Evolutionary conservation across 2,329 filamentous ascomycete species (phyloP).

Genomic region (Diaporthe batatas): DNA sequence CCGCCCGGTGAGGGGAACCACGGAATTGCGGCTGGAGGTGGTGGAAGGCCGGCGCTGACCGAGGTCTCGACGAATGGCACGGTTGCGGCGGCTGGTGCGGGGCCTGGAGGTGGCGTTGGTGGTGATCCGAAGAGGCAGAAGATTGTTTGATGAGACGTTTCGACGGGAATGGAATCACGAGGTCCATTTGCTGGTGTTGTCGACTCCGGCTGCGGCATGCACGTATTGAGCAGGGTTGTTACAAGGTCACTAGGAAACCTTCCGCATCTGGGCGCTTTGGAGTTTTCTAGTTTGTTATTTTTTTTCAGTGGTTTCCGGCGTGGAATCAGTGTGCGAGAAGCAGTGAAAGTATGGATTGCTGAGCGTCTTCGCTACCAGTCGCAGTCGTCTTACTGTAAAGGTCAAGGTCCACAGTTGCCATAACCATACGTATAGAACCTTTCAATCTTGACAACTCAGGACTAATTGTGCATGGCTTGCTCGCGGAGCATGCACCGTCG

Average conservation of each 20-base stretch:
- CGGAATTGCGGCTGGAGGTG: constrained; percentile 39
- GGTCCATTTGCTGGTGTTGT: background rate
- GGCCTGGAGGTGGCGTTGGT: constrained; percentile 46
- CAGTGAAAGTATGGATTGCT: background rate
- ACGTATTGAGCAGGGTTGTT: constrained; percentile 9
- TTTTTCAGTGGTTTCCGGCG: background rate
- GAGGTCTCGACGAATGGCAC: constrained; percentile 64
- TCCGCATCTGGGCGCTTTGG: constrained; percentile 8
- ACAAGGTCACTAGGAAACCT: background rate
- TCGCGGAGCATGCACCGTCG: too few species aligned
- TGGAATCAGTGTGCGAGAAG: background rate
- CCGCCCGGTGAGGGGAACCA: constrained; percentile 49
- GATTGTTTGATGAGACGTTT: constrained; percentile 45
- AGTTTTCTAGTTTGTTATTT: too few species aligned
- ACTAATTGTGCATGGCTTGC: background rate
- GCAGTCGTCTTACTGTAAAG: background rate
- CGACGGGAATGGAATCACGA: background rate
- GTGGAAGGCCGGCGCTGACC: constrained; percentile 59
- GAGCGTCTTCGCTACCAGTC: background rate
- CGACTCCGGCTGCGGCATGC: background rate
- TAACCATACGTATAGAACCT: background rate
- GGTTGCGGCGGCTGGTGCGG: constrained; percentile 45
- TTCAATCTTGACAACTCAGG: background rate
- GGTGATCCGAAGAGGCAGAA: constrained; percentile 67
- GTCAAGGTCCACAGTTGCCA: background rate